phyloP scores from a whole-genome alignment of 306 rosid species.

The Argentina anserina region DNA sequence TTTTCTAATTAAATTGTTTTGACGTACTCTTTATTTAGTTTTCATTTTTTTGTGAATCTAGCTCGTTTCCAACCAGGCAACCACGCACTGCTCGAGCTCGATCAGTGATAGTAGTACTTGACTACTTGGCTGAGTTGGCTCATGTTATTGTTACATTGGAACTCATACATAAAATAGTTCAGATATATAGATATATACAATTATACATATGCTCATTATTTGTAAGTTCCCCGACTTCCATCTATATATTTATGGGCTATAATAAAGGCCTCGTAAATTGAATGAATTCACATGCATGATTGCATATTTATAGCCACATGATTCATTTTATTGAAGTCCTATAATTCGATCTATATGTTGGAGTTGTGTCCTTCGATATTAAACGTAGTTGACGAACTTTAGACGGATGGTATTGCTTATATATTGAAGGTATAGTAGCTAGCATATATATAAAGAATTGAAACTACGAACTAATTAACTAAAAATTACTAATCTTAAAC shows the following conservation, averaged over 20 bases:
- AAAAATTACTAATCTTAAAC: no score
- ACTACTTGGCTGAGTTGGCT: no score
- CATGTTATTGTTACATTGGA: slow-evolving; percentile 25
- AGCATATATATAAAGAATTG: no score
- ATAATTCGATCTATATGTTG: not conserved
- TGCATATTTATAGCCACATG: not conserved
- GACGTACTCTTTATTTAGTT: not conserved
- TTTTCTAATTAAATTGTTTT: not conserved
- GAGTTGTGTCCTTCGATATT: not conserved
- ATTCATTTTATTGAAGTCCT: not conserved
- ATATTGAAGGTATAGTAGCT: not conserved
- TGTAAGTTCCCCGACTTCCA: not conserved
- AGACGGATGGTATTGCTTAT: not conserved
- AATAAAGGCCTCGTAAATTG: slow-evolving; percentile 21
- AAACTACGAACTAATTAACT: no score
- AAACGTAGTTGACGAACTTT: not conserved
- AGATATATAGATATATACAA: not conserved
- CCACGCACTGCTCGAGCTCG: not conserved
- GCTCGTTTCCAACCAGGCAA: slow-evolving; percentile 30
- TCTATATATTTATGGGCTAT: not conserved
- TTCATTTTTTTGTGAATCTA: not conserved
- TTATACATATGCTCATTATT: not conserved
- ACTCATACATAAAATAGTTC: slow-evolving; percentile 23
- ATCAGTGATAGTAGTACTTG: no score
- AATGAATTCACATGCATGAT: slow-evolving; percentile 23